Evolutionary conservation across 2,329 filamentous ascomycete species (phyloP).

Genomic region (Aureobasidium sp.): DNA sequence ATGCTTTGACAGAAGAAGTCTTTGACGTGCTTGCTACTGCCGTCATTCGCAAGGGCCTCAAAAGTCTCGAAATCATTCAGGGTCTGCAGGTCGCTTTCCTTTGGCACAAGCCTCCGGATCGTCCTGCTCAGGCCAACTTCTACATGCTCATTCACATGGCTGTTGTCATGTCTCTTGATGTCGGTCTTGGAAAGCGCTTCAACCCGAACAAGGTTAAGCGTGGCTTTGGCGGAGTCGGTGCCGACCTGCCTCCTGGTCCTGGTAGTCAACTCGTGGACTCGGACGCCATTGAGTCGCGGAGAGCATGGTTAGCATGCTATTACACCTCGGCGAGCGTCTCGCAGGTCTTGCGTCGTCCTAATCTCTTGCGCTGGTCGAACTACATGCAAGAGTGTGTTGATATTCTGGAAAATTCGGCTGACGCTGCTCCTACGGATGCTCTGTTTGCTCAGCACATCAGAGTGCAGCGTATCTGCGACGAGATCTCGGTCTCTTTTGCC

Average conservation of each 20-base stretch:
- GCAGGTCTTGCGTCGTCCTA: constrained; percentile 49
- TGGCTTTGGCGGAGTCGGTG: constrained; percentile 28
- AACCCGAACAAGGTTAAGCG: constrained; percentile 28
- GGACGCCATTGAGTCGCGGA: constrained; percentile 47
- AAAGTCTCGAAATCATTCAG: constrained; percentile 76
- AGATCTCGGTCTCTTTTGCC: constrained; percentile 47
- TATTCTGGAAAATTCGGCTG: constrained; percentile 46
- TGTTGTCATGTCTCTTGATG: constrained; percentile 72
- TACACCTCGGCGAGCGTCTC: constrained; percentile 50
- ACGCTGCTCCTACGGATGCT: constrained; percentile 49
- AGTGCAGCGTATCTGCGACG: constrained; percentile 49
- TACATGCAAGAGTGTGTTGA: constrained; percentile 56
- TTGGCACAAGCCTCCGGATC: constrained; percentile 78
- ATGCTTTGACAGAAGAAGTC: constrained; percentile 56
- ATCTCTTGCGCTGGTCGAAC: constrained; percentile 51
- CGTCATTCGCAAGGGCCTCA: constrained; percentile 66
- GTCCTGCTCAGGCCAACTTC: constrained; percentile 80
- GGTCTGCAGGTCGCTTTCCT: constrained; percentile 64
- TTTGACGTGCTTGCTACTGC: constrained; percentile 66
- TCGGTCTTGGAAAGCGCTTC: constrained; percentile 59
- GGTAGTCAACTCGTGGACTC: constrained; percentile 30
- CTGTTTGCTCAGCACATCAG: constrained; percentile 49
- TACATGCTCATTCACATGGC: constrained; percentile 79
- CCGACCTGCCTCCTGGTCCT: constrained; percentile 24
- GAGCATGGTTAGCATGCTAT: constrained; percentile 54